A percentile compares a stretch with the other conserved stretches of the same genome.
These are phyloP conservation scores for Venustampulla echinocandica DNA, from an alignment of 495 filamentous ascomycete species.

Conservation along the genomic window DNA sequence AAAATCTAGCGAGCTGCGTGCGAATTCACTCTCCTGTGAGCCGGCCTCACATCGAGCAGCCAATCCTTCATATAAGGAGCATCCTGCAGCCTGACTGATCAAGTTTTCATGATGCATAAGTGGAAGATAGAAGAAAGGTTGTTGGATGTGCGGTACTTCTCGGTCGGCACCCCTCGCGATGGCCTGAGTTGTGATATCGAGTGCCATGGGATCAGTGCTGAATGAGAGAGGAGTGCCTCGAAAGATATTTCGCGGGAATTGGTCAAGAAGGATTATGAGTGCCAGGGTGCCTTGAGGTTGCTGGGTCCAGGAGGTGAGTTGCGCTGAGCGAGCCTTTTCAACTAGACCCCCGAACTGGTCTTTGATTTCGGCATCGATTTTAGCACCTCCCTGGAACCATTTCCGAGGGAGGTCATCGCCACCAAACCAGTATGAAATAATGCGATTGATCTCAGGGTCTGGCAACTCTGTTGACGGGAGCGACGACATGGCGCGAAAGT, in stretches of 20 bases:
- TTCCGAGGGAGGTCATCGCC: neutral
- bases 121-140: conserved; percentile 30
- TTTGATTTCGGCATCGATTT: conserved; percentile 15
- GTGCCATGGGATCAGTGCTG: conserved; percentile 27
- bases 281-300: conserved; percentile 14
- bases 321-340: conserved; percentile 5
- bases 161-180: conserved; percentile 27
- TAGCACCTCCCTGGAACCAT: conserved; percentile 12
- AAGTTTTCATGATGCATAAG: conserved; percentile 30
- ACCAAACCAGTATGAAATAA: conserved; percentile 11
- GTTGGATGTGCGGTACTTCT: conserved; percentile 20
- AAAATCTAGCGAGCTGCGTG: conserved; percentile 17
- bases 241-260: conserved; percentile 19
- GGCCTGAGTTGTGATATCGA: conserved; percentile 21
- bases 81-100: conserved; percentile 24
- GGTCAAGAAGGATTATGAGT: conserved; percentile 17
- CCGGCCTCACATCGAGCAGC: conserved; percentile 5
- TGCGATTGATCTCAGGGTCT: conserved; percentile 12
- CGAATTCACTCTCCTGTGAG: conserved; percentile 15
- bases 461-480: neutral
- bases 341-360: conserved; percentile 11
- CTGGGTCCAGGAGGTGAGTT: conserved; percentile 11
- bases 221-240: conserved; percentile 13
- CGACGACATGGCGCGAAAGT: conserved; percentile 9
- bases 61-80: conserved; percentile 24